phyloP scores from a whole-genome alignment of 495 filamentous ascomycete species.

The Lichina pygmaea region DNA sequence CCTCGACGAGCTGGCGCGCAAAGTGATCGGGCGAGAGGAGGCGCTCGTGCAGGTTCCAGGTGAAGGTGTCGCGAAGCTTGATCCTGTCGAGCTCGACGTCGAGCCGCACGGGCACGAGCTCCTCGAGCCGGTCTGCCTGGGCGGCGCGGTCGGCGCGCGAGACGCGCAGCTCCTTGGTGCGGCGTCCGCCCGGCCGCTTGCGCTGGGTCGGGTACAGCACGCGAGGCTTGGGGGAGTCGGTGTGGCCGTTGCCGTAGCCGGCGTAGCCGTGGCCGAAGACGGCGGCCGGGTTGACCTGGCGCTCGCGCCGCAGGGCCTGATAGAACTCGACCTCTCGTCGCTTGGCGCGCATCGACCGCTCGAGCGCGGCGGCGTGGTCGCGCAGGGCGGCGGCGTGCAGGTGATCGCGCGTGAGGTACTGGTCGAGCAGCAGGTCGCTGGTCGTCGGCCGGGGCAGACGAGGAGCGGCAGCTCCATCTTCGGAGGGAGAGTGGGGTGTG shows the following conservation, averaged over 20 bases:
- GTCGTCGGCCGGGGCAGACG: slow-evolving; percentile 1
- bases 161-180: slow-evolving; percentile 40
- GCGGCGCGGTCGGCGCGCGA: slow-evolving; percentile 49
- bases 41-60: slow-evolving; percentile 90
- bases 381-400: slow-evolving; percentile 12
- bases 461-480: background rate
- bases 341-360: slow-evolving; percentile 14
- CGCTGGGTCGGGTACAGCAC: slow-evolving; percentile 53
- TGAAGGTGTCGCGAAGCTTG: slow-evolving; percentile 90
- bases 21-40: slow-evolving; percentile 54
- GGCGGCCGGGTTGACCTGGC: slow-evolving; percentile 26
- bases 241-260: slow-evolving; percentile 69
- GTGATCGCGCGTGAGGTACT: slow-evolving; percentile 4
- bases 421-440: slow-evolving; percentile 1
- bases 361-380: slow-evolving; percentile 8
- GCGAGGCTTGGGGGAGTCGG: slow-evolving; percentile 26
- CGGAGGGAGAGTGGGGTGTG: background rate
- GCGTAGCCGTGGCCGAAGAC: slow-evolving; percentile 62
- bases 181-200: slow-evolving; percentile 44
- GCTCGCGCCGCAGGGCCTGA: slow-evolving; percentile 20
- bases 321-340: slow-evolving; percentile 26
- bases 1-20: slow-evolving; percentile 71
- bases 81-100: slow-evolving; percentile 93
- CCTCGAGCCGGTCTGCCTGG: slow-evolving; percentile 73
- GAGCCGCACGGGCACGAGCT: slow-evolving; percentile 69